Base-by-base conservation (phyloP, 805 yeast species). In the Saccharomycopsis amapae region DNA sequence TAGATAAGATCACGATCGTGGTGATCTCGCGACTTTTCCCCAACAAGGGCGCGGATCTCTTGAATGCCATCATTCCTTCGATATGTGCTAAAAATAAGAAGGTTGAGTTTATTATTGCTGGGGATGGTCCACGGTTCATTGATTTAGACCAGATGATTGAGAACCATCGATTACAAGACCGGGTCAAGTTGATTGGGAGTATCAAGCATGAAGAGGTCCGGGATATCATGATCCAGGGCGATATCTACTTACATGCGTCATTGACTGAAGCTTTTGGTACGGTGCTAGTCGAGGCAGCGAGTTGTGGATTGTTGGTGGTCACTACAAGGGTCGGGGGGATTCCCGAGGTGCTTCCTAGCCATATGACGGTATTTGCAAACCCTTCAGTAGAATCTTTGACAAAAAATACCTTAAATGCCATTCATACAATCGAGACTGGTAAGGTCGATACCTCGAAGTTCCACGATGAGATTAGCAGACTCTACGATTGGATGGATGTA, bases 201-300 rank as follows among this genome's bases (percentile, higher is more conserved):
- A 83, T 93, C 0, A 77, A 83, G 34, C 99, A 93, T 60, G 97
- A 93, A 60, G 81, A 84, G 55, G 98, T 93, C 6, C 69, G 97
- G 40, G 87, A 89, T 55, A 85, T 90, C 10, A 86, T 93, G 95
- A 79, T 88, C 4, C 76, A 79, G 52, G 99, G 98, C 17, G 94
- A 93, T 56, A 90, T 93, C 9, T 93, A 89, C 60, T 63, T 93
- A 24, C 97, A 93, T 62, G 89, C 98, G 0, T 81, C 96, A 1
- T 69, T 93, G 34, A 93, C 97, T 0, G 99, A 93, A 61, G 98
- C 97, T 0, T 93, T 93, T 64, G 99, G 99, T 2, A 93, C 98
- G 0, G 97, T 87, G 0, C 66, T 93, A 9, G 96, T 93, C 0
- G 99, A 93, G 60, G 99, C 99, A 0, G 98, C 97, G 0, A 83